These are phyloP conservation scores for Aaosphaeria pasadenensis DNA, from an alignment of 2,329 filamentous ascomycete genomes.

Conservation along the genomic window DNA sequence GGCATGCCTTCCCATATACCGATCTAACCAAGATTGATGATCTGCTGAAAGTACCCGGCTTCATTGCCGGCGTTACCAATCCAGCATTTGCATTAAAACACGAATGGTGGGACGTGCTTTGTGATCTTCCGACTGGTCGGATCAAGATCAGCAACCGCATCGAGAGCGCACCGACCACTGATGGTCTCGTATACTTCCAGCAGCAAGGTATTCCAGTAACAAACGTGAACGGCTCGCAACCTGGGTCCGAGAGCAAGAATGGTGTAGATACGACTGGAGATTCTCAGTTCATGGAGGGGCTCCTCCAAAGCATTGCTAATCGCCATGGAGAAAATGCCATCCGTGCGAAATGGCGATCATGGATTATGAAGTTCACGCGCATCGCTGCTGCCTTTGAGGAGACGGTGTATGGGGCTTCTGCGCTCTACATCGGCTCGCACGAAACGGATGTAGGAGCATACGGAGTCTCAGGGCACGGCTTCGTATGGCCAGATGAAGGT, in stretches of 20 bases:
- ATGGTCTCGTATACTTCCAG: conserved; percentile 84
- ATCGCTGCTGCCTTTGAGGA: conserved; percentile 94
- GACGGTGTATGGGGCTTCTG: conserved; percentile 87
- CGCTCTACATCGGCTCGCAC: conserved; percentile 78
- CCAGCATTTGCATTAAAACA: conserved; percentile 92
- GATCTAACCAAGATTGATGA: conserved; percentile 98
- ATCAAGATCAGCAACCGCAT: conserved; percentile 93
- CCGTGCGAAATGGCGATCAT: conserved; percentile 87
- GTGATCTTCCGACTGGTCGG: conserved; percentile 84
- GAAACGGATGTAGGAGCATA: conserved; percentile 51
- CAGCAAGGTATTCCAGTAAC: conserved; percentile 53
- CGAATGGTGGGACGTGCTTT: conserved; percentile 98
- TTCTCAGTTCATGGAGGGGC: conserved; percentile 80
- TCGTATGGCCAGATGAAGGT: conserved; percentile 86
- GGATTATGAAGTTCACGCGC: conserved; percentile 90
- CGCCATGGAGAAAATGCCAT: conserved; percentile 85
- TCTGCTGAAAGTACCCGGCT: conserved; percentile 89
- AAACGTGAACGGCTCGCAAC: conserved; percentile 16
- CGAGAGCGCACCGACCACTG: conserved; percentile 75
- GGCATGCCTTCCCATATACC: conserved; percentile 96
- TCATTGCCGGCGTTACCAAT: conserved; percentile 97
- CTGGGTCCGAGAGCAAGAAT: conserved; percentile 29
- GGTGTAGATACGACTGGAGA: conserved; percentile 76
- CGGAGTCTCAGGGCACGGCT: conserved; percentile 77
- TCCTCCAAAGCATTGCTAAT: conserved; percentile 78